These are phyloP conservation scores for Lathyrus sativus DNA, from an alignment of 306 rosid genomes.

Conservation along the genomic window DNA sequence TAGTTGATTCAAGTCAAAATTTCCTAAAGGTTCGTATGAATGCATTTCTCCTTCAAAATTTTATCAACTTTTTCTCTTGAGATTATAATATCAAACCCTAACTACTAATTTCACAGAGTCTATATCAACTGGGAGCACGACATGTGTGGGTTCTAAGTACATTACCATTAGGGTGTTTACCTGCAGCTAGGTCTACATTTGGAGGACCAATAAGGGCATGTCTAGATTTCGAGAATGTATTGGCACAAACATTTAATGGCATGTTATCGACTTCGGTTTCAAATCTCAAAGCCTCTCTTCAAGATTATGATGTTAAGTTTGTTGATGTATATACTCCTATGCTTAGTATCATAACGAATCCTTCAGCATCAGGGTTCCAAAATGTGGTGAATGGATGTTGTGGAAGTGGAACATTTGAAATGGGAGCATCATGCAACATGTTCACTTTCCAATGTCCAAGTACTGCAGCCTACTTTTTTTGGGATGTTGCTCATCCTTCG, in stretches of 20 bases:
- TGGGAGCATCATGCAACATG: constrained; percentile 14
- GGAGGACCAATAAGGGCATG: constrained; percentile 22
- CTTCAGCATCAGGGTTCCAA: constrained; percentile 37
- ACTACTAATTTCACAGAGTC: not conserved
- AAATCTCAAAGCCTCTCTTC: not conserved
- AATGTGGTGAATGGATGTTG: constrained; percentile 37
- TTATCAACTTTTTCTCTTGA: not conserved
- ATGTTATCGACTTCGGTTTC: not conserved
- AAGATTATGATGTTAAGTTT: constrained; percentile 28
- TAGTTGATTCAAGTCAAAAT: constrained; percentile 7
- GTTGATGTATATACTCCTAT: constrained; percentile 43
- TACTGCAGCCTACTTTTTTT: constrained; percentile 30
- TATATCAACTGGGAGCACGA: constrained; percentile 49
- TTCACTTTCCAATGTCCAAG: not conserved
- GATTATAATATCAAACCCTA: not conserved
- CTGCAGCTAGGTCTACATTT: constrained; percentile 14
- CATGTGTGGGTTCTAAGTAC: constrained; percentile 41
- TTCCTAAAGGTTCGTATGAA: constrained; percentile 38
- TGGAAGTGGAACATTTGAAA: constrained; percentile 38
- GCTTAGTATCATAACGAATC: constrained; percentile 33
- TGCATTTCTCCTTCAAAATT: not conserved
- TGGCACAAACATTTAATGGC: constrained; percentile 37
- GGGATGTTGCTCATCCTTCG: constrained; percentile 53
- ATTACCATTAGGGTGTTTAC: constrained; percentile 50
- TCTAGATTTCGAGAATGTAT: not conserved